These are phyloP conservation scores for Epichloe scottii DNA, from an alignment of 2,329 filamentous ascomycete genomes.

Conservation along the genomic window DNA sequence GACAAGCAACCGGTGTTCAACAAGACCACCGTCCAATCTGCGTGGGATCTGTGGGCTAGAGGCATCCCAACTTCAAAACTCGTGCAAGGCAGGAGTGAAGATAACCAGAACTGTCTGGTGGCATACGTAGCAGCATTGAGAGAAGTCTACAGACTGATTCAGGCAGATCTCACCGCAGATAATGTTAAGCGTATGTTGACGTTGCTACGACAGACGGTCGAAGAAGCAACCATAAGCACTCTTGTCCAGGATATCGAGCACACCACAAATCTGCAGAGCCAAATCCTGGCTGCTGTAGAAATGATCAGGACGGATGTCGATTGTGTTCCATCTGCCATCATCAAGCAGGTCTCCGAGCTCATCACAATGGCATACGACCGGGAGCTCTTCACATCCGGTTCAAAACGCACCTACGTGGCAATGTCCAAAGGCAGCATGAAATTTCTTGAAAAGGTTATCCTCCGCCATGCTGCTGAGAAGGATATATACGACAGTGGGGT, in stretches of 20 bases:
- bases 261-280: constrained; percentile 58
- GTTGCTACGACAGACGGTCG: constrained; percentile 58
- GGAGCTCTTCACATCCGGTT: constrained; percentile 17
- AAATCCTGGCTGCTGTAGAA: constrained; percentile 55
- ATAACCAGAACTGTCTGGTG: constrained; percentile 72
- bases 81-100: constrained; percentile 26
- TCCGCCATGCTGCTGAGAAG: constrained; percentile 45
- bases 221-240: constrained; percentile 52
- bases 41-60: constrained; percentile 59
- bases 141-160: constrained; percentile 67
- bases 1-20: constrained; percentile 32
- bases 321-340: constrained; percentile 54
- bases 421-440: constrained; percentile 73
- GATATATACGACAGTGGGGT: constrained; percentile 60
- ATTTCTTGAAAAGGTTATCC: constrained; percentile 49
- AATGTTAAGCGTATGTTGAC: constrained; percentile 55
- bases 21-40: constrained; percentile 42
- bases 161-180: constrained; percentile 47
- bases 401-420: constrained; percentile 72
- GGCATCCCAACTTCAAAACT: constrained; percentile 42
- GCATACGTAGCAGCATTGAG: constrained; percentile 70
- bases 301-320: constrained; percentile 53
- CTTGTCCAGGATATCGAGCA: constrained; percentile 64
- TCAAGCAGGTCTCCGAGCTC: constrained; percentile 58
- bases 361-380: constrained; percentile 54